Conservation (phyloP, 2,329 filamentous ascomycete species). For the Cyclaneusma minus region DNA sequence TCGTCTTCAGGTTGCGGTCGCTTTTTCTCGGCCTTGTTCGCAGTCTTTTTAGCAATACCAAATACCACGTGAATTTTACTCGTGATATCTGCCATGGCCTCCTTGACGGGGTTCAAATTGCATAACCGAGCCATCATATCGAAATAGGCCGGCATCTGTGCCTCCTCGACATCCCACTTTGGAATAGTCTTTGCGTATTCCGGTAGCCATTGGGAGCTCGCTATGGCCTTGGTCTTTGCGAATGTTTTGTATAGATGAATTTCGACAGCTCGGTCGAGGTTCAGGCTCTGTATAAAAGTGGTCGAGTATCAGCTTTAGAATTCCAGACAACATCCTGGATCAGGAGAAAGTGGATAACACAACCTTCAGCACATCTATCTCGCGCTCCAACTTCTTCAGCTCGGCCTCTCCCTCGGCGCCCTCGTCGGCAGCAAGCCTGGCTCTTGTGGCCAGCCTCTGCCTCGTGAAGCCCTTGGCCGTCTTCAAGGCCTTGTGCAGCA, state of each 20-base stretch:
- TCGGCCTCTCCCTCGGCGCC: slow-evolving; percentile 31
- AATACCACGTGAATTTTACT: slow-evolving; percentile 15
- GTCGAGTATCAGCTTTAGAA: too few species aligned
- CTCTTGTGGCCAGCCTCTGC: slow-evolving; percentile 50
- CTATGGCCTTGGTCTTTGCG: slow-evolving; percentile 31
- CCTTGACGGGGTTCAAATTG: slow-evolving; percentile 35
- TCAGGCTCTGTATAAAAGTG: slow-evolving; percentile 24
- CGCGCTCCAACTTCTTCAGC: slow-evolving; percentile 44
- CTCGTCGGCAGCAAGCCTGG: slow-evolving; percentile 35
- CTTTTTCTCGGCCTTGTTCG: slow-evolving; percentile 1
- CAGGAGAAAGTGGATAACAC: slow-evolving; percentile 3
- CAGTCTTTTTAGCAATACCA: slow-evolving; percentile 9
- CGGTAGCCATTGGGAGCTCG: slow-evolving; percentile 27
- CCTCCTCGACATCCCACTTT: slow-evolving; percentile 14
- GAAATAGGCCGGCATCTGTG: slow-evolving; percentile 19
- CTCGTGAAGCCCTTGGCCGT: slow-evolving; percentile 61
- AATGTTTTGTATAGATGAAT: slow-evolving; percentile 33
- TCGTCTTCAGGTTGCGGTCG: slow-evolving; percentile 1
- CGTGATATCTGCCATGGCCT: slow-evolving; percentile 24
- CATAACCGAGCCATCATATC: slow-evolving; percentile 39
- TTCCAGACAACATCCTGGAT: slow-evolving; percentile 1
- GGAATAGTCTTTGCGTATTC: slow-evolving; percentile 17
- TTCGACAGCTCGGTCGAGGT: slow-evolving; percentile 27
- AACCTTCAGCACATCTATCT: slow-evolving; percentile 34
- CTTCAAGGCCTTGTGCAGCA: slow-evolving; percentile 53